Conservation (phyloP, 345 rosid species). For the Populus deltoides region DNA sequence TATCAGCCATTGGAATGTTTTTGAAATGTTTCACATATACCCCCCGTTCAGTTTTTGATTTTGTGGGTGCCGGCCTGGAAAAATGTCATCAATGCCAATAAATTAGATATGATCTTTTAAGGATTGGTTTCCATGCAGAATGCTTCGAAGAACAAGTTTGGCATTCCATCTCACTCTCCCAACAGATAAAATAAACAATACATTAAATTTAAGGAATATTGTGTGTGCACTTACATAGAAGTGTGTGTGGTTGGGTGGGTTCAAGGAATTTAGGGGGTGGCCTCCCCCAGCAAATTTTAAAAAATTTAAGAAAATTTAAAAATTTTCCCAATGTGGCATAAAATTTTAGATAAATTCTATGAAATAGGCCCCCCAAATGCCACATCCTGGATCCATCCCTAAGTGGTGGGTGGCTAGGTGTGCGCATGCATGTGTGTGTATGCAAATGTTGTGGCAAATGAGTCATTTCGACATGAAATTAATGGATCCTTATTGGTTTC, state of each 20-base stretch:
- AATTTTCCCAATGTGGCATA: no score
- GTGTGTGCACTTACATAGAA: no score
- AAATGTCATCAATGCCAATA: not conserved
- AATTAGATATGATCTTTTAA: not conserved
- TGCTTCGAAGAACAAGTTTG: not conserved
- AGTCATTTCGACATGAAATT: not conserved
- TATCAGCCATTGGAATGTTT: constrained; percentile 97
- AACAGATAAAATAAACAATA: not conserved
- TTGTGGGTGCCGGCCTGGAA: constrained; percentile 62
- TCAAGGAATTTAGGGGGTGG: no score
- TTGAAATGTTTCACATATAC: constrained; percentile 89
- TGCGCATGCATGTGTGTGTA: not conserved
- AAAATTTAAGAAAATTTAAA: no score
- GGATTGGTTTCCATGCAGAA: not conserved
- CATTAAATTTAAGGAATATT: no score
- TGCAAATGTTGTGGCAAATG: not conserved
- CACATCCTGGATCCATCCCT: no score
- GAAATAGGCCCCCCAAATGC: no score
- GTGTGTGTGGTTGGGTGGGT: no score
- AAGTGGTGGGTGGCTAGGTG: not conserved
- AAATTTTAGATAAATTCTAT: no score
- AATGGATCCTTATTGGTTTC: not conserved
- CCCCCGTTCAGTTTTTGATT: constrained; percentile 57
- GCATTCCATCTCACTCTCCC: not conserved
- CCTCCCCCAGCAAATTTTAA: no score